Base-by-base conservation (phyloP, 768 basidiomycete species). In the Flagelloscypha sp. region DNA sequence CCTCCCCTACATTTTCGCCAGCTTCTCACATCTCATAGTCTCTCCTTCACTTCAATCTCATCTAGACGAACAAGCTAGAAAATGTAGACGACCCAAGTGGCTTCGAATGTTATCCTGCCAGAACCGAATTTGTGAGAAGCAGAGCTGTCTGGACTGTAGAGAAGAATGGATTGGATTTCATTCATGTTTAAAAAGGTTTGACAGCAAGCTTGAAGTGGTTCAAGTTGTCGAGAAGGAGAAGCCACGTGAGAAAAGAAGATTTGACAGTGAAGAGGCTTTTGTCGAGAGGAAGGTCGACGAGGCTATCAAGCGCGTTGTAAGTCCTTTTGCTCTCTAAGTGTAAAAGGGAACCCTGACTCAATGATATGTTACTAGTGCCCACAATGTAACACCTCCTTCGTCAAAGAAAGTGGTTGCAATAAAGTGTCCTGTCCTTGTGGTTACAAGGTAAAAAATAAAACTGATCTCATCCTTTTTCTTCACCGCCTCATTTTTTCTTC, bases 401-500 rank as follows among this genome's bases (percentile, higher is more conserved):
- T 45, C 11, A 45, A 45, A 38, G 24, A 20, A 9, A 38, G 37
- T 21, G 44, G 44, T 12, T 45, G 44, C 31, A 45, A 45, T 28
- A 42, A 38, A 33, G 38, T 45, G 36, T 23, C 27, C 11, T 45
- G 44, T 27, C 31, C 27, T 9, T 45, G 44, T 24, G 44, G 44
- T 6, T 42, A 37, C 17, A 29, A 20, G n/a, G n/a, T n/a, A n/a
- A n/a, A n/a, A n/a, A n/a, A n/a, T n/a, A n/a, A n/a, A n/a, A n/a
- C n/a, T n/a, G n/a, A n/a, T n/a, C n/a, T n/a, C n/a, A n/a, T n/a
- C n/a, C n/a, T n/a, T n/a, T n/a, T n/a, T n/a, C n/a, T n/a, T n/a
- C n/a, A n/a, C n/a, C n/a, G n/a, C n/a, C n/a, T n/a, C n/a, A n/a
- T n/a, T n/a, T n/a, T n/a, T n/a, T n/a, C n/a, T n/a, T n/a, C n/a